phyloP scores from a whole-genome alignment of 306 rosid genomes.

The Vicia faba region DNA sequence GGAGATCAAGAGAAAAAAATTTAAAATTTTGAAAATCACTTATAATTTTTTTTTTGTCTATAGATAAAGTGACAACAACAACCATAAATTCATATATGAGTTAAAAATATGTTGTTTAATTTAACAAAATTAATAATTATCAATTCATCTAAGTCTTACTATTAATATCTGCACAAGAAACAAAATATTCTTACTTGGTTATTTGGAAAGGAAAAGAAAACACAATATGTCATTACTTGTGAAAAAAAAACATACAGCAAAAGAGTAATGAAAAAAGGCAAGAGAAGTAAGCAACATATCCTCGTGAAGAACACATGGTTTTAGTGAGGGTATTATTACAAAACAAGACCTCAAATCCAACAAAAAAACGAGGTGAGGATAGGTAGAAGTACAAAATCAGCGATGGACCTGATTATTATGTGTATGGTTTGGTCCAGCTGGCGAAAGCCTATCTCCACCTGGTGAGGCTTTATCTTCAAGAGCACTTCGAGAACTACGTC shows the following conservation, averaged over 20 bases:
- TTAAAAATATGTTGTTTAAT: too few species aligned
- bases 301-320: not conserved
- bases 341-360: not conserved
- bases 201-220: not conserved
- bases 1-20: too few species aligned
- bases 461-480: conserved; percentile 26
- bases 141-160: too few species aligned
- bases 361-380: not conserved
- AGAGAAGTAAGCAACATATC: conserved; percentile 3
- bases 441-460: conserved; percentile 34
- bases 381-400: not conserved
- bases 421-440: conserved; percentile 45
- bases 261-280: not conserved
- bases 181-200: too few species aligned
- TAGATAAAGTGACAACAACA: too few species aligned
- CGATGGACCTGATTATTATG: conserved; percentile 43
- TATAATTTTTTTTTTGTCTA: too few species aligned
- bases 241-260: not conserved
- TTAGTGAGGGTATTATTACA: not conserved
- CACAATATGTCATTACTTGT: not conserved
- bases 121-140: too few species aligned
- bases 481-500: not conserved
- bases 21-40: too few species aligned
- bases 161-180: too few species aligned
- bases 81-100: too few species aligned